phyloP scores from a whole-genome alignment of 2,329 filamentous ascomycete genomes.

The Sordariomycetes sp. region DNA sequence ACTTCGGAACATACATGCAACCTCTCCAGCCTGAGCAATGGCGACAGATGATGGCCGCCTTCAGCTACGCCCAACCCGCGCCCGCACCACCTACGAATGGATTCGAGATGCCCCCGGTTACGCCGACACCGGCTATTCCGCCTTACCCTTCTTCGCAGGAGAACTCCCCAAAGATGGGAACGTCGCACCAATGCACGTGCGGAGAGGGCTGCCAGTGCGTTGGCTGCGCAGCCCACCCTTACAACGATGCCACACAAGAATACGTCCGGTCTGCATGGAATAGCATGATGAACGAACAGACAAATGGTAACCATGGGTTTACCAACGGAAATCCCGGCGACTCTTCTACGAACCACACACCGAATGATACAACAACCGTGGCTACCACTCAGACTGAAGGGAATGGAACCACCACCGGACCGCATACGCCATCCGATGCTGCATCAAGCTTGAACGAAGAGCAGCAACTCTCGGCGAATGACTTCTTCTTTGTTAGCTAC shows the following conservation, averaged over 20 bases:
- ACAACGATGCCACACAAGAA: slow-evolving; percentile 52
- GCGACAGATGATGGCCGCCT: slow-evolving; percentile 34
- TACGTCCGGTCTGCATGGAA: slow-evolving; percentile 40
- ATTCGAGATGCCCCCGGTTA: slow-evolving; percentile 5
- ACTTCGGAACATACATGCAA: slow-evolving; percentile 45
- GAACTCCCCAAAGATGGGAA: no score
- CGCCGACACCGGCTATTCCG: no score
- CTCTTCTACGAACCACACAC: neutral
- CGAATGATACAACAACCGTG: neutral
- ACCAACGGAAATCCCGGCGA: neutral
- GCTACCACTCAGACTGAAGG: neutral
- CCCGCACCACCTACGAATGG: slow-evolving; percentile 8
- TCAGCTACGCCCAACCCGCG: slow-evolving; percentile 24
- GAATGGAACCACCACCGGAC: slow-evolving; percentile 15
- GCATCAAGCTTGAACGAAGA: slow-evolving; percentile 37
- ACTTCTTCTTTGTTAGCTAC: slow-evolving; percentile 53
- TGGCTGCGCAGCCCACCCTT: slow-evolving; percentile 59
- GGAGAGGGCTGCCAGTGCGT: slow-evolving; percentile 59
- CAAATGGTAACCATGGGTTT: slow-evolving; percentile 10
- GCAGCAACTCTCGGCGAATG: slow-evolving; percentile 37
- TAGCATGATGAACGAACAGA: slow-evolving; percentile 26
- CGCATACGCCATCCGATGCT: slow-evolving; percentile 37
- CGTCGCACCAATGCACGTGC: slow-evolving; percentile 45
- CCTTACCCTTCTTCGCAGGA: neutral
- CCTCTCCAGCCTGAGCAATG: slow-evolving; percentile 46